Evolutionary conservation across 441 rosid genomes (phyloP).

Genomic region (Oxalis stricta): DNA sequence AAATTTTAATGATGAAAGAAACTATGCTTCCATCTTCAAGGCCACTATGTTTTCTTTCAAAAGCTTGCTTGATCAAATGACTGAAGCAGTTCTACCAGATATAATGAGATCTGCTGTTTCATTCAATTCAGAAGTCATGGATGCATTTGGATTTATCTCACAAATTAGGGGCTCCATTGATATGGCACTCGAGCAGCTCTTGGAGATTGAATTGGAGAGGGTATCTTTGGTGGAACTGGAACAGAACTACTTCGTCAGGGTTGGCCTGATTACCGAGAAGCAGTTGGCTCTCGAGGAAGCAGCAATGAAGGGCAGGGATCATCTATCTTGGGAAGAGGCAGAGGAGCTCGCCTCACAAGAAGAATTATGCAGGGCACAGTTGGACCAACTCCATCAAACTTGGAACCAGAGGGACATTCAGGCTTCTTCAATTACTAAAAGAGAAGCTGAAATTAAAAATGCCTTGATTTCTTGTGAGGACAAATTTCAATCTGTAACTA

Average conservation of each 20-base stretch:
- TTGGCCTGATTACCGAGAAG: constrained; percentile 79
- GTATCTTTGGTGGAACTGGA: constrained; percentile 78
- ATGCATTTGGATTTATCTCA: constrained; percentile 80
- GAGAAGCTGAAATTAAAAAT: constrained; percentile 60
- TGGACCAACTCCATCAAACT: constrained; percentile 74
- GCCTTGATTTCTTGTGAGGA: constrained; percentile 43
- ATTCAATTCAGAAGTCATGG: constrained; percentile 70
- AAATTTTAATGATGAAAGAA: constrained; percentile 29
- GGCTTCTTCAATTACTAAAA: constrained; percentile 49
- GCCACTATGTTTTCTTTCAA: constrained; percentile 45
- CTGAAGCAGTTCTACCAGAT: constrained; percentile 58
- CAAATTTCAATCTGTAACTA: constrained; percentile 54
- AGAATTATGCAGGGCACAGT: constrained; percentile 89
- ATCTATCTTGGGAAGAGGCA: constrained; percentile 98
- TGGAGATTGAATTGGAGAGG: constrained; percentile 73
- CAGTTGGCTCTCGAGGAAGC: constrained; percentile 91
- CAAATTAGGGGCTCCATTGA: constrained; percentile 80
- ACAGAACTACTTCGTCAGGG: constrained; percentile 76
- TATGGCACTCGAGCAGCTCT: constrained; percentile 67
- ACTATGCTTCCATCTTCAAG: constrained; percentile 57
- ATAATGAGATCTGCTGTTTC: constrained; percentile 64
- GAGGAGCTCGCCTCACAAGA: constrained; percentile 98
- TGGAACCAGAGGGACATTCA: constrained; percentile 84
- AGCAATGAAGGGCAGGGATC: constrained; percentile 79
- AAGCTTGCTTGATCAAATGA: constrained; percentile 54